phyloP scores from a whole-genome alignment of 1,139 yeast species.

The Wickerhamiella infanticola region DNA sequence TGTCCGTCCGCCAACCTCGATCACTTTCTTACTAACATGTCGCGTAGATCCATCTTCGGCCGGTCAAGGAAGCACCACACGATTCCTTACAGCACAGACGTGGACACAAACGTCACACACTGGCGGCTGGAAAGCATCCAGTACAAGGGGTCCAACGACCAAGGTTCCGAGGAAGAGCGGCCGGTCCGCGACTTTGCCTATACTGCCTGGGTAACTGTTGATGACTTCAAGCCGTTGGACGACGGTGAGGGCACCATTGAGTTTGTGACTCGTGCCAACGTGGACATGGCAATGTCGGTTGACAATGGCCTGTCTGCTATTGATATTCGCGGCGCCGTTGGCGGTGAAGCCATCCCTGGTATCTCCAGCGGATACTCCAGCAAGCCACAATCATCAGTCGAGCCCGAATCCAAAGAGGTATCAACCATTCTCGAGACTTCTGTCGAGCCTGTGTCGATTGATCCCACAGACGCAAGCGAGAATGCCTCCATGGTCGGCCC shows the following conservation, averaged over 20 bases:
- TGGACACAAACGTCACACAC: constrained; percentile 11
- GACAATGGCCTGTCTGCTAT: constrained; percentile 33
- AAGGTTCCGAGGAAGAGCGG: not conserved
- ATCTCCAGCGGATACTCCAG: constrained; percentile 17
- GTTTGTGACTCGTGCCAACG: constrained; percentile 18
- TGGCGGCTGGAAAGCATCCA: constrained; percentile 9
- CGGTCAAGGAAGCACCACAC: constrained; percentile 12
- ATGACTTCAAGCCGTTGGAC: constrained; percentile 18
- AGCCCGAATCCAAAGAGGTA: not conserved
- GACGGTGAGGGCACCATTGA: constrained; percentile 30
- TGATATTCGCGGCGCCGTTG: constrained; percentile 52
- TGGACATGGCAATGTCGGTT: constrained; percentile 1
- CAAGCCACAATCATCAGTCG: too few relatives aligned
- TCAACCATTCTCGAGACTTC: too few relatives aligned
- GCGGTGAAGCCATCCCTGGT: constrained; percentile 39
- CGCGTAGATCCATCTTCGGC: constrained; percentile 12
- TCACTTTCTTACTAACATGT: constrained; percentile 7
- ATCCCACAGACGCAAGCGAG: too few relatives aligned
- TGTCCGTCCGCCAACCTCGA: too few relatives aligned
- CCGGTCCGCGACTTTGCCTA: constrained; percentile 10
- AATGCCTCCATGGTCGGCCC: not conserved
- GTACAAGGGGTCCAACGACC: not conserved
- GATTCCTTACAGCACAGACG: constrained; percentile 14
- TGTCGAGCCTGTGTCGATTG: too few relatives aligned
- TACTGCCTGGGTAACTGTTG: constrained; percentile 19